Base-by-base conservation (phyloP, 2,329 filamentous ascomycete genomes). In the Stagonosporopsis chrysanthemi region DNA sequence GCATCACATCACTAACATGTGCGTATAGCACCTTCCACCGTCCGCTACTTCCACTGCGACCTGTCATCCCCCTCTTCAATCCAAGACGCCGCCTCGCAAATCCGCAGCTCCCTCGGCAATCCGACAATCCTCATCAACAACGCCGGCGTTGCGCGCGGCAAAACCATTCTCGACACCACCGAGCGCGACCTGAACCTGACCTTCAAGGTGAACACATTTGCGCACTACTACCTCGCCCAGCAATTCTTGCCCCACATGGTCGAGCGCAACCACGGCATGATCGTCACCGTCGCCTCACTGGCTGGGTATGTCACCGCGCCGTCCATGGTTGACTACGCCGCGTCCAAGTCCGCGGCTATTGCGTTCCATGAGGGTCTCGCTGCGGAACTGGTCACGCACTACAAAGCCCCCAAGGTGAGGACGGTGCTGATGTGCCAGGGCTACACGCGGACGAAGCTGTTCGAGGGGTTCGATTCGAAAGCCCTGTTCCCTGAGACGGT, bases 41-140 rank as follows among this genome's bases (percentile, higher is more conserved):
- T 91, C n/a, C 80, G 84, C 71, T 89, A 86, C 78, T 90, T 87
- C 78, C 78, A 87, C 64, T 90, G 87, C 77, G 89, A 93, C 74
- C 84, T 92, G 63, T 86, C 86, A 45, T 87, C 83, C 0, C 78
- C 84, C 4, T 69, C 80, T 14, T 80, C 79, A 33, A 82, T 91
- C 63, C 71, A 80, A 6, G 71, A 77, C 2, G 81, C 82, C 6
- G 87, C 86, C 0, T 67, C 79, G 12, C 68, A 77, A 4, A 82
- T 91, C 67, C 82, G 84, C 49, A 71, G 75, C 28, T 72, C 82
- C 12, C 78, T 90, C 53, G 89, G 88, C 54, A 69, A 84, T 45
- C 89, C 89, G 0, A 91, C 88, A 0, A 79, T 92, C 59, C 79
- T 92, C 4, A 88, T 90, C 77, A 90, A 90, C 78, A 90, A 90